Evolutionary conservation across 2,329 filamentous ascomycete genomes (phyloP).

Genomic region (Podosphaera fusca): DNA sequence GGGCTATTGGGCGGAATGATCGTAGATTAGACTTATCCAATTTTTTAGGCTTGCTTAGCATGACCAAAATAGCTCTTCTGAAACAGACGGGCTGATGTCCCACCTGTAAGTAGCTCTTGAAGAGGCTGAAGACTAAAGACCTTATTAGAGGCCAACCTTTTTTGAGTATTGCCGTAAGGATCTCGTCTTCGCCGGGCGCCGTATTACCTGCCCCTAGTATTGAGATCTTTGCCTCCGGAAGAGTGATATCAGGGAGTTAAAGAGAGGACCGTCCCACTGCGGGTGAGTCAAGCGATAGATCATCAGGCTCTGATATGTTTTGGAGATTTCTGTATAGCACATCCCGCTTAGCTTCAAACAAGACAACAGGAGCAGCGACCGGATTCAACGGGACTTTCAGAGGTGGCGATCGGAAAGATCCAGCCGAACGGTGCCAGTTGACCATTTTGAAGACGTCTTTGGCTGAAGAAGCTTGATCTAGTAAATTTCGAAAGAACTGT

Average conservation of each 20-base stretch:
- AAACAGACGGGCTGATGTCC: neutral
- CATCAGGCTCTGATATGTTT: no score
- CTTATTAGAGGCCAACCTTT: neutral
- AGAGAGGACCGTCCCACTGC: no score
- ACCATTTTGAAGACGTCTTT: neutral
- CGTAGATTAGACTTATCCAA: no score
- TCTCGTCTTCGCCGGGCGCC: neutral
- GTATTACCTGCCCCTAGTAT: neutral
- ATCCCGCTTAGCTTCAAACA: no score
- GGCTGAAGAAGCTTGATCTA: neutral
- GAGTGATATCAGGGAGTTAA: neutral
- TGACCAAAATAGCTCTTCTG: neutral
- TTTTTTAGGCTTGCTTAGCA: no score
- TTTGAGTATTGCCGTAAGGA: neutral
- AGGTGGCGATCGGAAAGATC: no score
- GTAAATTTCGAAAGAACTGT: neutral
- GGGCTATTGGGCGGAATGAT: no score
- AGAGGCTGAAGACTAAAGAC: neutral
- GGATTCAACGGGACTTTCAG: no score
- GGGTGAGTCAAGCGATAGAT: no score
- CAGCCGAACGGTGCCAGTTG: no score
- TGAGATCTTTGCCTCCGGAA: neutral
- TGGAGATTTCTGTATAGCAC: no score
- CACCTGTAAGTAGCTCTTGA: constrained; percentile 5
- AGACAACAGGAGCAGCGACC: no score